Base-by-base conservation (phyloP, 192 early-diverging fungal genomes). In the Globomyces pollinis-pini region DNA sequence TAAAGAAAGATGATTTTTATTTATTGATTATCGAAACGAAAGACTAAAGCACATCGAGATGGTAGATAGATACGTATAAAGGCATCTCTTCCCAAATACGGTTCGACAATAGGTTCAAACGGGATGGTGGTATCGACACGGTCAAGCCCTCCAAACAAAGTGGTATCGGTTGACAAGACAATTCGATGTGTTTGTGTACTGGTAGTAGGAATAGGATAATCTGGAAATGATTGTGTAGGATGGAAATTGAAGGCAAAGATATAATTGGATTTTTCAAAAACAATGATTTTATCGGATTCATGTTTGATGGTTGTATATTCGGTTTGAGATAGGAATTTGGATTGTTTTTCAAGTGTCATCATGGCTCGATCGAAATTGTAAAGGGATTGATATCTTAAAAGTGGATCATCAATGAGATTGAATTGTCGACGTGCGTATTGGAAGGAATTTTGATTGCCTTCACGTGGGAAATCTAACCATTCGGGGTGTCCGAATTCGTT, bases 401-500 rank as follows among this genome's bases (percentile, higher is more conserved):
- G 59, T 2, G 77, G 28, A 67, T 98, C 91, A 62, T 91, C 89
- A n/a, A 89, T 70, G 31, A 98, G 81, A 57, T 96, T 95, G 85
- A 87, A 96, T 72, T 98, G 95, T 15, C 93, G 85, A 24, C 93
- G 79, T 9, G 94, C 93, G 68, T 96, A 92, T 67, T 93, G 90
- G 76, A 90, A 96, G 42, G 85, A 88, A 26, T 80, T 81, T 28
- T 78, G 76, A 75, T 98, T 98, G 57, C 95, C 95, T 18, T 64
- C 88, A 29, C 95, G 88, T 47, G 95, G 95, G 59, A 98, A 98
- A 73, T 98, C 95, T 55, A 98, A 82, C 95, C 95, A 98, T 72
- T 98, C 95, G 16, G 95, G 95, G 53, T 98, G 95, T 0, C 95
- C 95, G 79, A 98, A 96, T 71, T 97, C 94, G 71, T 97, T 95